These are phyloP conservation scores for Backusella westeae DNA, from an alignment of 192 early-diverging fungal genomes.

Conservation along the genomic window DNA sequence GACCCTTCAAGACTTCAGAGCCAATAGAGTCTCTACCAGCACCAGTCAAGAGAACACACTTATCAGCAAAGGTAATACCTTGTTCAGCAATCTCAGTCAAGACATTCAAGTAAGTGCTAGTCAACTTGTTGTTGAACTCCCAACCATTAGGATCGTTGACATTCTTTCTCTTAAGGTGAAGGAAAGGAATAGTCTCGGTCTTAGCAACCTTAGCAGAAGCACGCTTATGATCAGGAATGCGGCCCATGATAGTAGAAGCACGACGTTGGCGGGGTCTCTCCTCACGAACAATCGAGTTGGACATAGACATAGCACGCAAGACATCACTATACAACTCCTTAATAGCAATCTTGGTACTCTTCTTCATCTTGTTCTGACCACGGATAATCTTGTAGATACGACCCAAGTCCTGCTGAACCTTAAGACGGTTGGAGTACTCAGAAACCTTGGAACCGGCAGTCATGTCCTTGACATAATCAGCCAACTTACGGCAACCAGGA, in stretches of 20 bases:
- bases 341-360: constrained; percentile 66
- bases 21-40: constrained; percentile 90
- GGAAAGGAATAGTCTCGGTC: constrained; percentile 73
- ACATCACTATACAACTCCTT: constrained; percentile 71
- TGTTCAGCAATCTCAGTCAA: constrained; percentile 75
- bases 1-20: constrained; percentile 74
- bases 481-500: constrained; percentile 80
- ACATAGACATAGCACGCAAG: constrained; percentile 72
- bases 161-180: constrained; percentile 73
- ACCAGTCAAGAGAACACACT: constrained; percentile 86
- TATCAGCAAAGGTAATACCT: constrained; percentile 85
- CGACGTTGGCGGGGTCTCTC: constrained; percentile 49
- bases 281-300: constrained; percentile 66
- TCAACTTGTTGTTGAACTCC: constrained; percentile 79
- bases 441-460: constrained; percentile 65
- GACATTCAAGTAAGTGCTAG: constrained; percentile 79
- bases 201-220: constrained; percentile 38
- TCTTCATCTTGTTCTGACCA: constrained; percentile 75
- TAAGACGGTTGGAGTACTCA: constrained; percentile 74
- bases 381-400: constrained; percentile 79
- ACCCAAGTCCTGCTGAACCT: constrained; percentile 74
- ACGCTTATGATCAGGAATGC: constrained; percentile 49
- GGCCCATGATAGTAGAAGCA: constrained; percentile 37
- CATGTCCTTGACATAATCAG: constrained; percentile 92
- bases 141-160: constrained; percentile 70